These are phyloP conservation scores for Dendrobium officinale DNA, from an alignment of 106 monocot genomes.

Conservation along the genomic window DNA sequence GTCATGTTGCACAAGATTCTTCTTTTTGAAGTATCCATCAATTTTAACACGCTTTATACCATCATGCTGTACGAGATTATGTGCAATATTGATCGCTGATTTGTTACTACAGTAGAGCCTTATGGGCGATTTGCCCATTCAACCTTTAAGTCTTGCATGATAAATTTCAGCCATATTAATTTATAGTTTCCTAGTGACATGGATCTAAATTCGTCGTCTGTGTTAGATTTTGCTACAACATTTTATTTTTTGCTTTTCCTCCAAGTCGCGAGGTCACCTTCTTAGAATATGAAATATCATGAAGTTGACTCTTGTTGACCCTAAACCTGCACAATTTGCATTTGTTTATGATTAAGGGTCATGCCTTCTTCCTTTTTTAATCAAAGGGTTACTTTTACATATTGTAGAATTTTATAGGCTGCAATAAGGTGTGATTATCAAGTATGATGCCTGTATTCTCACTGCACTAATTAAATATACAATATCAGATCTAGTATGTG, in stretches of 20 bases:
- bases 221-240: neutral
- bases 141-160: neutral
- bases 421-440: neutral
- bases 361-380: neutral
- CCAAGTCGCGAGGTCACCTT: too few relatives aligned
- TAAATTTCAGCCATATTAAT: neutral
- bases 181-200: neutral
- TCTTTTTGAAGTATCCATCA: neutral
- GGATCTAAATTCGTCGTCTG: neutral
- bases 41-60: neutral
- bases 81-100: neutral
- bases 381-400: neutral
- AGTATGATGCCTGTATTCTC: neutral
- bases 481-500: too few relatives aligned
- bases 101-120: neutral
- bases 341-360: neutral
- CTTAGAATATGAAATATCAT: neutral
- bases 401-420: too few relatives aligned
- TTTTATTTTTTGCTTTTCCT: neutral
- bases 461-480: too few relatives aligned
- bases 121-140: neutral
- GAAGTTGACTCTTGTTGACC: neutral
- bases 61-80: neutral
- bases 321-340: neutral
- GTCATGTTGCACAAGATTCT: neutral